Conservation (phyloP, 2,329 filamentous ascomycete genomes). For the Lecanoromycetidae sp. region DNA sequence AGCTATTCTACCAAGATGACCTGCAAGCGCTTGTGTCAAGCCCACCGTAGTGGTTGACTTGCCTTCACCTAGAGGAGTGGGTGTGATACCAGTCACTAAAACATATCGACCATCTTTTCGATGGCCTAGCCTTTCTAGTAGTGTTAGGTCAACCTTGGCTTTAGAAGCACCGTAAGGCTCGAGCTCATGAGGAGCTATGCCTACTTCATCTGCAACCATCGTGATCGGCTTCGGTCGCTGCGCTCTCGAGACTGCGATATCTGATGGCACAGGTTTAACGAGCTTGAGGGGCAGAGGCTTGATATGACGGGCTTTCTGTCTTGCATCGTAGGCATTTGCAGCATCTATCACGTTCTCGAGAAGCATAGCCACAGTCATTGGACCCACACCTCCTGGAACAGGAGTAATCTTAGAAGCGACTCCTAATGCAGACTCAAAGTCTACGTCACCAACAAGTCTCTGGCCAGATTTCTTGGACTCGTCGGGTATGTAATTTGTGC, state of each 20-base stretch:
- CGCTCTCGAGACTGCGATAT: conserved; percentile 80
- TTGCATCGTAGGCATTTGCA: conserved; percentile 67
- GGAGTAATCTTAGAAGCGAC: conserved; percentile 91
- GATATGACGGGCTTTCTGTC: conserved; percentile 67
- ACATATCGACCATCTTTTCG: conserved; percentile 83
- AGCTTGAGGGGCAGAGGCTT: conserved; percentile 74
- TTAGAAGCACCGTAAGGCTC: conserved; percentile 94
- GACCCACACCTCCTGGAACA: conserved; percentile 89
- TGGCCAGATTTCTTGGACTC: conserved; percentile 82
- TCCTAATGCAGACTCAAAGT: conserved; percentile 71
- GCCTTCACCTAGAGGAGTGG: conserved; percentile 89
- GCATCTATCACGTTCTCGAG: conserved; percentile 89
- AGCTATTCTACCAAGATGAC: conserved; percentile 71
- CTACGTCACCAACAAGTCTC: conserved; percentile 87
- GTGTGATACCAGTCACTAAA: conserved; percentile 88
- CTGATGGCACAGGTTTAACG: conserved; percentile 73
- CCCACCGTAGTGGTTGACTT: conserved; percentile 98
- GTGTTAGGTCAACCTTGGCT: conserved; percentile 77
- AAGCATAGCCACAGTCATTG: conserved; percentile 98
- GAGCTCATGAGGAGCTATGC: conserved; percentile 76
- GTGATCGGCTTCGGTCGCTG: conserved; percentile 91
- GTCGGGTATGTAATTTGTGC: conserved; percentile 91
- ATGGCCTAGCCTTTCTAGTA: conserved; percentile 75
- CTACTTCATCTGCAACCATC: conserved; percentile 69
- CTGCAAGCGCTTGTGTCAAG: conserved; percentile 81